Percentiles rank a stretch among this genome's conserved stretches.
phyloP scores from a whole-genome alignment of 768 basidiomycete genomes.

The Rhodotorula babjevae region DNA sequence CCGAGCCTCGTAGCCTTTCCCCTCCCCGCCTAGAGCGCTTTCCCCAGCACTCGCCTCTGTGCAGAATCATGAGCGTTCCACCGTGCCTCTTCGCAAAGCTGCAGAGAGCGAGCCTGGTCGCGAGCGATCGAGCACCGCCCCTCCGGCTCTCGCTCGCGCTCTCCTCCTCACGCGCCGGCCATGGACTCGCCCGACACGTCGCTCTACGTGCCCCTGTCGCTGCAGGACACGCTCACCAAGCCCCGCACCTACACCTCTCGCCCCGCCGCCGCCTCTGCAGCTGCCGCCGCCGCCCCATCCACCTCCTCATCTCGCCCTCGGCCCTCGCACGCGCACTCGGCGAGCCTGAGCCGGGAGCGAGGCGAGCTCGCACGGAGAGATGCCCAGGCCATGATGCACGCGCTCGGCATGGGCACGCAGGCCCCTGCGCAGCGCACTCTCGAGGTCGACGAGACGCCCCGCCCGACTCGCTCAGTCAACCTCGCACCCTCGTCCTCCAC shows the following conservation, averaged over 20 bases:
- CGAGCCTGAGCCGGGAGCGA: constrained; percentile 6
- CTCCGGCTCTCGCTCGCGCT: not conserved
- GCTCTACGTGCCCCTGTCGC: constrained; percentile 13
- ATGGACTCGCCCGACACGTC: constrained; percentile 29
- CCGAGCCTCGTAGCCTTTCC: no score
- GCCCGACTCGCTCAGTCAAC: not conserved
- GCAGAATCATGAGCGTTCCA: no score
- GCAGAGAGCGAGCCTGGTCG: no score
- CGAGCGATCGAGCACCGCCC: not conserved
- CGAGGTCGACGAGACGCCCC: constrained; percentile 15
- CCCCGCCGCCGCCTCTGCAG: not conserved
- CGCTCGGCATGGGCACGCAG: not conserved
- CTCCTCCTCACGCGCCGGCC: no score
- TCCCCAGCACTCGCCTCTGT: not conserved
- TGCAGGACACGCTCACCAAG: constrained; percentile 11
- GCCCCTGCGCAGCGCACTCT: no score
- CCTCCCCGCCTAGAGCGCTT: not conserved
- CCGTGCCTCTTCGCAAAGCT: not conserved
- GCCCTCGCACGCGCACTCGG: not conserved
- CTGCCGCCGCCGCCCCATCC: not conserved
- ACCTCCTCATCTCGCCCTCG: not conserved
- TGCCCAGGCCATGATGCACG: constrained; percentile 1
- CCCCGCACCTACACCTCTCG: constrained; percentile 13
- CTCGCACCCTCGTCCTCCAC: no score
- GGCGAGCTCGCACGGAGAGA: constrained; percentile 14